phyloP scores from a whole-genome alignment of 1,139 yeast genomes.

The Yamadazyma dendronema region DNA sequence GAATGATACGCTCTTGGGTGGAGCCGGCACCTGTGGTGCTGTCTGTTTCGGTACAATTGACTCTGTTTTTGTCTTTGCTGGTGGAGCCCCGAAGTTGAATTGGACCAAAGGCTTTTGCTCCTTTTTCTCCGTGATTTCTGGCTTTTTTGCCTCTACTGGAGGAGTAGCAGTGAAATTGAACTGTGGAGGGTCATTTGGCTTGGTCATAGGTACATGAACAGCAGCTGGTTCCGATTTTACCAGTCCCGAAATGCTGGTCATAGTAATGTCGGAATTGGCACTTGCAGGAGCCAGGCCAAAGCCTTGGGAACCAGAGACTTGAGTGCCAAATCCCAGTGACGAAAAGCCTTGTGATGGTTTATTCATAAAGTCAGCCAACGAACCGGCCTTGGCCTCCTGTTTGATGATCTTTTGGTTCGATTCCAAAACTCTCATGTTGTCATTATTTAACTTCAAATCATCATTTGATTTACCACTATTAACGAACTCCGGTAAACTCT shows the following conservation, averaged over 20 bases:
- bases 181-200: not conserved
- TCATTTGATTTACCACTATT: slow-evolving; percentile 38
- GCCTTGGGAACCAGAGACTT: not conserved
- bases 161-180: not conserved
- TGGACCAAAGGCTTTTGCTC: not conserved
- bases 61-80: too few relatives aligned
- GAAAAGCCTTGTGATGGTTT: not conserved
- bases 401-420: slow-evolving; percentile 3
- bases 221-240: slow-evolving; percentile 8
- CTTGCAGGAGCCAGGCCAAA: not conserved
- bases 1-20: too few relatives aligned
- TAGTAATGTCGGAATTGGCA: too few relatives aligned
- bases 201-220: slow-evolving; percentile 2
- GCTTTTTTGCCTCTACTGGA: too few relatives aligned
- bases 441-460: slow-evolving; percentile 17
- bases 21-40: too few relatives aligned
- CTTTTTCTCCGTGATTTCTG: too few relatives aligned
- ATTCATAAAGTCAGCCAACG: slow-evolving; percentile 17
- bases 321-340: not conserved
- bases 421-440: slow-evolving; percentile 4
- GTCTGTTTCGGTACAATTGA: too few relatives aligned
- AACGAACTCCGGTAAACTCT: slow-evolving; percentile 30
- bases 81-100: not conserved
- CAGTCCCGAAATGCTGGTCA: too few relatives aligned
- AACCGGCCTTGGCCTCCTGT: slow-evolving; percentile 12